A percentile compares a stretch with the other conserved stretches of the same genome.
Evolutionary conservation across 257 asterid species (phyloP).

Genomic region (Asclepias syriaca): DNA sequence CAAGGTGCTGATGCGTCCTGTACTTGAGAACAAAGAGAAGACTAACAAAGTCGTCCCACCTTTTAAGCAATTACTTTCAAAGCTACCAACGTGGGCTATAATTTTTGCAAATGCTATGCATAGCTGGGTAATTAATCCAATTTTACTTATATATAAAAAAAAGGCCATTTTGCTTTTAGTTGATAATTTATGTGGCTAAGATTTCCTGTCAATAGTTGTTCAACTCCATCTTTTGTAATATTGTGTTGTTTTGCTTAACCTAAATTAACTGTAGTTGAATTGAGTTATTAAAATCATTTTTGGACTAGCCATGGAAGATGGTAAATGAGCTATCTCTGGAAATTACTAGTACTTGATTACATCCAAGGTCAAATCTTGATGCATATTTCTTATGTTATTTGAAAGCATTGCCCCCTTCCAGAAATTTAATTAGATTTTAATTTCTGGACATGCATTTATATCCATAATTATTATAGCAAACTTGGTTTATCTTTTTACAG

Average conservation of each 20-base stretch:
- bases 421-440: background rate
- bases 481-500: background rate
- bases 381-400: background rate
- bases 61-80: slow-evolving; percentile 76
- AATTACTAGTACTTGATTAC: background rate
- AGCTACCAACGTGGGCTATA: slow-evolving; percentile 91
- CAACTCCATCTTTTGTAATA: background rate
- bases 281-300: too few relatives aligned
- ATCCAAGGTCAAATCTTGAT: background rate
- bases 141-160: too few relatives aligned
- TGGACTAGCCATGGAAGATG: background rate
- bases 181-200: background rate
- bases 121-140: slow-evolving; percentile 73
- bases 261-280: background rate
- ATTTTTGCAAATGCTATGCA: slow-evolving; percentile 96
- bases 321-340: background rate
- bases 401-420: background rate
- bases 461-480: background rate
- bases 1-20: slow-evolving; percentile 32
- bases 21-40: slow-evolving; percentile 30
- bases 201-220: background rate
- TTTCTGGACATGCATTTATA: too few relatives aligned
- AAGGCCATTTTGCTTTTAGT: background rate
- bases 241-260: slow-evolving; percentile 5
- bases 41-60: slow-evolving; percentile 67